Conservation (phyloP, 257 asterid species). For the Jaltomata sinuosa region DNA sequence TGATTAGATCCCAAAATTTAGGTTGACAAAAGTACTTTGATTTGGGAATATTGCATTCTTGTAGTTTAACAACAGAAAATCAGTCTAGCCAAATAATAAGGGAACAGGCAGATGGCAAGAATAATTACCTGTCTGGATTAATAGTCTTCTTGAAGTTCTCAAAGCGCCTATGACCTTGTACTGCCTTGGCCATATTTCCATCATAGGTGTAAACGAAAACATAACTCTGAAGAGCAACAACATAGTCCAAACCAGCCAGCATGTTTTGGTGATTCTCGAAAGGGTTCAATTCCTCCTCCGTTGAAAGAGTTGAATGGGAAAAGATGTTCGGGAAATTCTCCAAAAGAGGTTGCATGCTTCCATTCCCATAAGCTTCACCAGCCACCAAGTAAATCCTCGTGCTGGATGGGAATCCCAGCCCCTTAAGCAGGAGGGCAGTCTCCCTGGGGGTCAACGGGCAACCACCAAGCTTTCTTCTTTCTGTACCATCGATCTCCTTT, state of each 20-base stretch:
- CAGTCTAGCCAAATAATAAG: neutral
- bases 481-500: conserved; percentile 81
- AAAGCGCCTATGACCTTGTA: conserved; percentile 87
- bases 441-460: conserved; percentile 97
- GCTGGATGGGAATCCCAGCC: conserved; percentile 63
- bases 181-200: conserved; percentile 99
- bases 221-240: conserved; percentile 75
- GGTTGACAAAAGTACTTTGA: neutral
- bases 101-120: neutral
- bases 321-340: conserved; percentile 71
- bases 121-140: conserved; percentile 66
- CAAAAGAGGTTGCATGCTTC: conserved; percentile 72
- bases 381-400: conserved; percentile 89
- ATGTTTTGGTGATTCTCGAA: conserved; percentile 81
- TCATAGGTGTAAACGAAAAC: conserved; percentile 87
- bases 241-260: conserved; percentile 95
- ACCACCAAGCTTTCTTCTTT: conserved; percentile 75
- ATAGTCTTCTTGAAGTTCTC: conserved; percentile 88
- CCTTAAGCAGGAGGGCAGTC: conserved; percentile 81
- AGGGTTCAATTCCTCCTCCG: conserved; percentile 64
- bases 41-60: neutral
- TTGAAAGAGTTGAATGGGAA: conserved; percentile 66
- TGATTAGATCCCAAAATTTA: neutral
- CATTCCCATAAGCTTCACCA: conserved; percentile 90
- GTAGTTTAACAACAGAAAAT: neutral